phyloP scores from a whole-genome alignment of 2,329 filamentous ascomycete genomes.

The Pseudogymnoascus sp. region DNA sequence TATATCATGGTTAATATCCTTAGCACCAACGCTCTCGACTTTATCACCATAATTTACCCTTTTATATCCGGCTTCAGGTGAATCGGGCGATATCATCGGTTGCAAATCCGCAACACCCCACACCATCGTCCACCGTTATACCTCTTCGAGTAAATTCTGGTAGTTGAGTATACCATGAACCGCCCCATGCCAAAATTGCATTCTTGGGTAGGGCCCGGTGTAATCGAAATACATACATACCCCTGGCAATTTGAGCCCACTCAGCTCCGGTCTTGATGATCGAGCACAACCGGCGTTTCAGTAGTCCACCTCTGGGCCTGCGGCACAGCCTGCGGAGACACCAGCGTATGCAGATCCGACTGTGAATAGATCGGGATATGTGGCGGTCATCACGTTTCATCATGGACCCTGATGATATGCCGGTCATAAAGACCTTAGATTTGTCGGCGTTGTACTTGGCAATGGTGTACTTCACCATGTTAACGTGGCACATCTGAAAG shows the following conservation, averaged over 20 bases:
- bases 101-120: neutral
- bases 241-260: slow-evolving; percentile 40
- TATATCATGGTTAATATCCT: neutral
- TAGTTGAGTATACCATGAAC: slow-evolving; percentile 33
- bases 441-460: slow-evolving; percentile 42
- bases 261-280: slow-evolving; percentile 30
- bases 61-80: neutral
- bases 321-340: slow-evolving; percentile 37
- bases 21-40: neutral
- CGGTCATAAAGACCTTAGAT: slow-evolving; percentile 45
- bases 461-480: slow-evolving; percentile 30
- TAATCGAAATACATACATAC: slow-evolving; percentile 30
- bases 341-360: slow-evolving; percentile 38
- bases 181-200: slow-evolving; percentile 32
- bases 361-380: slow-evolving; percentile 40
- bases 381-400: slow-evolving; percentile 42
- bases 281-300: slow-evolving; percentile 45
- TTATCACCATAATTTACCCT: neutral
- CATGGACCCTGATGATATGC: slow-evolving; percentile 41
- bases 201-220: slow-evolving; percentile 33
- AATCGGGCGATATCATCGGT: neutral
- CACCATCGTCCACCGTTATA: slow-evolving; percentile 41
- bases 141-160: slow-evolving; percentile 34
- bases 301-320: neutral
- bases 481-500: neutral